Percentiles rank a stretch among this genome's conserved stretches.
These are phyloP conservation scores for Candida frijolesensis DNA, from an alignment of 1,139 yeast genomes.

Conservation along the genomic window DNA sequence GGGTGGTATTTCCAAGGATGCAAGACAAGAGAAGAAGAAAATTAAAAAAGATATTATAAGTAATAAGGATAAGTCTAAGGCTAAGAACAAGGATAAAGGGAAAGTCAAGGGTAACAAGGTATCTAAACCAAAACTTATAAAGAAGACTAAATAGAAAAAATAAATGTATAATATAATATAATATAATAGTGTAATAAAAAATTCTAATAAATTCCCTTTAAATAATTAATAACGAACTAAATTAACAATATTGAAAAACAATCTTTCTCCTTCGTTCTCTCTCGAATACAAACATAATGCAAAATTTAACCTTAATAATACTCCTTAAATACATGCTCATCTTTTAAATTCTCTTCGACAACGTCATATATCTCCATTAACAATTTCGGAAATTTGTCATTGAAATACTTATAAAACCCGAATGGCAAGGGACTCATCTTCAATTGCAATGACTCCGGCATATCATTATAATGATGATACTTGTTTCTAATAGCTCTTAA, in stretches of 20 bases:
- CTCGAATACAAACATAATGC: not conserved
- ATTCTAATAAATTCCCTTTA: not conserved
- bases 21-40: not conserved
- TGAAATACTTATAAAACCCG: constrained; percentile 80
- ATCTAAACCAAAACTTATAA: not conserved
- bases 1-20: constrained; percentile 4
- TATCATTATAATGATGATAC: constrained; percentile 88
- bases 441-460: constrained; percentile 62
- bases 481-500: constrained; percentile 89
- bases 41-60: not conserved
- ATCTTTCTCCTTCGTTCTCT: not conserved
- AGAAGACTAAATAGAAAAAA: not conserved
- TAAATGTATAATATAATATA: not conserved
- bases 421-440: constrained; percentile 80
- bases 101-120: not conserved
- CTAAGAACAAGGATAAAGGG: not conserved
- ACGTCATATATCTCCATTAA: constrained; percentile 75
- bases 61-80: not conserved
- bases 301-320: constrained; percentile 35
- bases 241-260: not conserved
- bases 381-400: constrained; percentile 71
- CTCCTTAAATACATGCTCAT: constrained; percentile 62
- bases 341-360: constrained; percentile 55
- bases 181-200: not conserved
- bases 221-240: constrained; percentile 1